phyloP scores from a whole-genome alignment of 2,329 filamentous ascomycete species.

The Ophiostoma australiae region DNA sequence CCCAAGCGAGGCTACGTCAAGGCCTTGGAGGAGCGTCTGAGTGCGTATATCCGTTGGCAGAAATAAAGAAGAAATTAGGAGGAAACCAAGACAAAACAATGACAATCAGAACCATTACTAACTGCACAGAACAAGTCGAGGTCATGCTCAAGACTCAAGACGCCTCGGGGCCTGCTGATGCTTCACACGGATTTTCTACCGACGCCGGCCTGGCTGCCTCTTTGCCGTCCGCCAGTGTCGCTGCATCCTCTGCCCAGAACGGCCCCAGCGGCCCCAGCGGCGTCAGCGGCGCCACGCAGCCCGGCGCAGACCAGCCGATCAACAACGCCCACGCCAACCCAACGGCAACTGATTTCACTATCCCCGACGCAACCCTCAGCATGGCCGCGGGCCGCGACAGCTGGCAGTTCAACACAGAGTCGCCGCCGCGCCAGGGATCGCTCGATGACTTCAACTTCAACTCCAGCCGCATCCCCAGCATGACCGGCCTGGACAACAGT shows the following conservation, averaged over 20 bases:
- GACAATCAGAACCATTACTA: not conserved
- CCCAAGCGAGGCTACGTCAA: constrained; percentile 94
- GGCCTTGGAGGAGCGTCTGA: constrained; percentile 83
- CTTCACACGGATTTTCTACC: not conserved
- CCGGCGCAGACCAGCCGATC: not conserved
- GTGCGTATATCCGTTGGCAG: constrained; percentile 49
- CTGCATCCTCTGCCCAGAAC: not conserved
- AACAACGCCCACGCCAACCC: constrained; percentile 37
- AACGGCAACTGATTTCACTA: constrained; percentile 38
- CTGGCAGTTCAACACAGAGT: constrained; percentile 53
- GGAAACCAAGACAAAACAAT: no score
- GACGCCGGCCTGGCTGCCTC: constrained; percentile 29
- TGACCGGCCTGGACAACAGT: constrained; percentile 49
- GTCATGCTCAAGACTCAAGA: constrained; percentile 81
- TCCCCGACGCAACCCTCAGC: constrained; percentile 45
- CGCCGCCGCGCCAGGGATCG: constrained; percentile 42
- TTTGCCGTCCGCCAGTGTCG: not conserved
- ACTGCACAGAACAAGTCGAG: constrained; percentile 75
- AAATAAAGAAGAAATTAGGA: not conserved
- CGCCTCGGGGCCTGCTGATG: not conserved
- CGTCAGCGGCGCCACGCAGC: not conserved
- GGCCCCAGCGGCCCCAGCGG: not conserved
- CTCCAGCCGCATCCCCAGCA: constrained; percentile 43
- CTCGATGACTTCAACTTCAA: constrained; percentile 59
- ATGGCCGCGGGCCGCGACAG: constrained; percentile 45